A percentile compares a stretch with the other conserved stretches of the same genome.
phyloP scores from a whole-genome alignment of 2,329 filamentous ascomycete genomes.

The Fusarium pininemorale region DNA sequence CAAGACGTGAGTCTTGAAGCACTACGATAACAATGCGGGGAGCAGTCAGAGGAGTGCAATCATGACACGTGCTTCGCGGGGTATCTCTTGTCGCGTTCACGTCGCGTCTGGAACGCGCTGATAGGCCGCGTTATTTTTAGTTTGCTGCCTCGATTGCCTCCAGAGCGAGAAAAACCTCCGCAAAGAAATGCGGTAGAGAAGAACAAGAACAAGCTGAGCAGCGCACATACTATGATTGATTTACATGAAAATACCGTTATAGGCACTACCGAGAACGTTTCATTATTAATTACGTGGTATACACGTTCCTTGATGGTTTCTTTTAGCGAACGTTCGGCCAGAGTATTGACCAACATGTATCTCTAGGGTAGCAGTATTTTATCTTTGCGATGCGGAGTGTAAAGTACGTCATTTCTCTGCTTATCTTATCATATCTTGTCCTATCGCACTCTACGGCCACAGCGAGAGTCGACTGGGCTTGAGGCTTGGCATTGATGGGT shows the following conservation, averaged over 20 bases:
- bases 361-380: not conserved
- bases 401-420: not conserved
- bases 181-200: no score
- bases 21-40: not conserved
- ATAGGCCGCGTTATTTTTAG: not conserved
- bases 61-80: not conserved
- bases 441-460: no score
- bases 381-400: no score
- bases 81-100: no score
- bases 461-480: no score
- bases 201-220: no score
- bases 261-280: not conserved
- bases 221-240: accelerated
- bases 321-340: accelerated
- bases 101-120: not conserved
- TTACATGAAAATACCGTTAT: not conserved
- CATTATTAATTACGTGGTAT: accelerated
- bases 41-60: no score
- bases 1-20: not conserved
- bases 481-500: no score
- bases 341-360: not conserved
- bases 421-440: no score
- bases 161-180: no score
- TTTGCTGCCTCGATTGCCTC: accelerated
- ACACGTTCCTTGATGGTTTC: no score